Base-by-base conservation (phyloP, 345 rosid genomes). In the Eucalyptus tenuipes region DNA sequence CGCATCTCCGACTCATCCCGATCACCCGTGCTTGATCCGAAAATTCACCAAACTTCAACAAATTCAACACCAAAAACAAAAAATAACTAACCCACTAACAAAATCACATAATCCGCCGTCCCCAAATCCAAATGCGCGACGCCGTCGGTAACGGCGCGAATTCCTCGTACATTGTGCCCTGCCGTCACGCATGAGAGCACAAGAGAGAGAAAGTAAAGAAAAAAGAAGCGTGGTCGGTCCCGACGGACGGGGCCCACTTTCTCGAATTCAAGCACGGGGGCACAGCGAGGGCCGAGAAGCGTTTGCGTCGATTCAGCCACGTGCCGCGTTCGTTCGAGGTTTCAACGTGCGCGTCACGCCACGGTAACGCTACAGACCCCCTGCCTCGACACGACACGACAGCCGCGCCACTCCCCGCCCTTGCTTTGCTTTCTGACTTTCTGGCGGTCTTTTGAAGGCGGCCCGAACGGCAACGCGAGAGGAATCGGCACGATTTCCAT, bases 171-270 rank as follows among this genome's bases (percentile, higher is more conserved):
- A 16, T 4, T 13, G 33, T 59, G 68, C 68, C 68, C 68, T 59
- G 66, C 66, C 15, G 66, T 27, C 66, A 27, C 68, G 68, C 16
- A 29, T 5, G 16, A 27, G 33, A 12, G 6, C 68, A 6, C 3
- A 12, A 59, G n/a, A 25, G 66, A 24, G 29, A 25, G 31, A 27
- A 7, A 12, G n/a, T 10, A 27, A 12, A 27, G 66, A 27, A 27
- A 27, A 27, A 13, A 3, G 68, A 6, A 27, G 12, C 8, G 0
- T 0, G 68, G 31, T 29, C 68, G 16, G 68, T 5, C 3, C 3
- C 15, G 66, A 3, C 31, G 4, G 15, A 11, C 7, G 7, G 7
- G 31, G 33, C 1, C 68, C 31, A 61, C 68, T 29, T 29, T 61
- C 68, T 12, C 16, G 16, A 61, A 61, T 61, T 61, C 31, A 61